Evolutionary conservation across 306 rosid species (phyloP), one percentile per base, ranked within the genome.

Genomic region (Abrus pulchellus): DNA sequence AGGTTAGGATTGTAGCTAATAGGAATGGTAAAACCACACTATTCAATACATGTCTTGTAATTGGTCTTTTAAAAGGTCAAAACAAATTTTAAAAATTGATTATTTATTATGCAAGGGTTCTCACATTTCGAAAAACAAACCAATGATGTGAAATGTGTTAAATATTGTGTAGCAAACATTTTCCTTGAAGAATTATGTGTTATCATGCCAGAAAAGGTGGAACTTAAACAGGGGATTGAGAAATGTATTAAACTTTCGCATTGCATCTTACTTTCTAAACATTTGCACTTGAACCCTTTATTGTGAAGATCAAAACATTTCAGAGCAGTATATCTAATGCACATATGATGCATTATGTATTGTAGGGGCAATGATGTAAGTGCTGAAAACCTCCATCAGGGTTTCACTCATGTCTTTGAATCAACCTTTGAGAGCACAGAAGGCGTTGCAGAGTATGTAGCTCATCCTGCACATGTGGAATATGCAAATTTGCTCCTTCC

Each of bases 401-500:
- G 98, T 72, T 92, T 83, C 83, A 92, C 98, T 80, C 97, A 94
- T 82, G 78, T 91, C 4, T 94, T 92, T 50, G 98, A 92, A 80
- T 92, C 98, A 11, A 94, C 89, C 63, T 94, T 94, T 66, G 96
- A 92, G 89, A 92, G 93, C 64, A 82, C 82, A 0, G 91, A 92
- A 68, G 98, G 80, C 9, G 41, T 94, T 76, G 94, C 97, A 47
- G 97, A 88, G 88, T 94, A 92, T 73, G 67, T 79, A 56, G 89
- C 85, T 76, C 97, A 94, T 83, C 91, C 98, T 52, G 82, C 54
- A 0, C 98, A 94, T 52, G 93, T 87, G 72, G 97, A 94, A 34
- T 94, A 9, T 66, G 94, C 94, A 77, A 90, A 76, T 62, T 0
- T 29, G 83, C 66, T 92, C 67, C 87, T 94, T 80, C 0, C 92